Evolutionary conservation across 768 basidiomycete species (phyloP).

Genomic region (Candolleomyces aberdarensis): DNA sequence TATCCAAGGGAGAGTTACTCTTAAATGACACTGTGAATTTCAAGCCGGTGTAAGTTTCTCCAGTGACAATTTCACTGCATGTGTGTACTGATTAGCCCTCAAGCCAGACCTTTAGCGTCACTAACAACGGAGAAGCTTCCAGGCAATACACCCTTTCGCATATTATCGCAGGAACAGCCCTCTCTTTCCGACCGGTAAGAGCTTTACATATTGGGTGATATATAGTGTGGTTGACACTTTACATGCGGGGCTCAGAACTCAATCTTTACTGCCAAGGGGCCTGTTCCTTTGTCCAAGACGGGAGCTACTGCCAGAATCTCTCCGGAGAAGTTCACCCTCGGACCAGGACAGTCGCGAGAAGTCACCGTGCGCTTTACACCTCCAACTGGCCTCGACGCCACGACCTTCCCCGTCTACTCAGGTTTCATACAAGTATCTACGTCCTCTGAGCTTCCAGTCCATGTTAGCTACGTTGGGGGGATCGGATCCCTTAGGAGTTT

Average conservation of each 20-base stretch:
- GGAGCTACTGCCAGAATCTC: slow-evolving; percentile 47
- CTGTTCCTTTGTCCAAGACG: slow-evolving; percentile 45
- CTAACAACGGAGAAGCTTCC: slow-evolving; percentile 40
- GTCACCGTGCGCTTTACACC: slow-evolving; percentile 45
- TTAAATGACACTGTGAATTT: slow-evolving; percentile 65
- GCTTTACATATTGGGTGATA: neutral
- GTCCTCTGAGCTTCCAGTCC: slow-evolving; percentile 28
- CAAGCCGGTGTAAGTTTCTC: slow-evolving; percentile 32
- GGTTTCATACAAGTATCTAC: slow-evolving; percentile 52
- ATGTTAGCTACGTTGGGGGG: slow-evolving; percentile 47
- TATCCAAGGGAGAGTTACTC: slow-evolving; percentile 55
- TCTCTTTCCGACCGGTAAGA: neutral
- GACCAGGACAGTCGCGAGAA: slow-evolving; percentile 36
- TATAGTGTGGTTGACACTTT: neutral
- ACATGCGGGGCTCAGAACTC: slow-evolving; percentile 25
- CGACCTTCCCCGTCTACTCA: slow-evolving; percentile 55
- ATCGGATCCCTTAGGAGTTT: slow-evolving; percentile 42
- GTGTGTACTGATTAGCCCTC: neutral
- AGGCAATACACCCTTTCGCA: slow-evolving; percentile 12
- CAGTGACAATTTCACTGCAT: slow-evolving; percentile 4
- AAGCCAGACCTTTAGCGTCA: slow-evolving; percentile 50
- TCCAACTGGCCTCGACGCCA: slow-evolving; percentile 41
- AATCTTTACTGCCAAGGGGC: slow-evolving; percentile 41
- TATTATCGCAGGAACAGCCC: neutral
- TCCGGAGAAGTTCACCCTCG: slow-evolving; percentile 41